Percentiles rank a stretch among this genome's conserved stretches.
Evolutionary conservation across 2,329 filamentous ascomycete species (phyloP).

Genomic region (Fusarium sp.): DNA sequence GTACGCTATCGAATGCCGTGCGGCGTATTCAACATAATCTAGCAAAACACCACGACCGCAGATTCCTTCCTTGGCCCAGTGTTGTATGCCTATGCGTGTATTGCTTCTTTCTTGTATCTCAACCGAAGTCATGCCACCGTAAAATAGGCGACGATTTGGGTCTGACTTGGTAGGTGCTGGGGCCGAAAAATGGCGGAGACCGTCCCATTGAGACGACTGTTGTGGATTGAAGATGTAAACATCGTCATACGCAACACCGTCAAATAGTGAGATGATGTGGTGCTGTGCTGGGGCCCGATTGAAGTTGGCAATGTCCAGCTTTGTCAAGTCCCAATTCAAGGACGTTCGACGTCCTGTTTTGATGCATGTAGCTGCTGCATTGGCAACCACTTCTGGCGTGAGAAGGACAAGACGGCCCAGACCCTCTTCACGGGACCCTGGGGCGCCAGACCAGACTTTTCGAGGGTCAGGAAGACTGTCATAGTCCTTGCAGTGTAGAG

Average conservation of each 20-base stretch:
- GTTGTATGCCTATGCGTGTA: neutral
- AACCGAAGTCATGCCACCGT: slow-evolving; percentile 1
- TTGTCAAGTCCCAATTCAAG: slow-evolving; percentile 1
- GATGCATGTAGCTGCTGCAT: slow-evolving; percentile 1
- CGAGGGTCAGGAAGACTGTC: neutral
- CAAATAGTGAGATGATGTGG: neutral
- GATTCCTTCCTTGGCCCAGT: slow-evolving; percentile 7
- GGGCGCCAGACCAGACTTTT: neutral
- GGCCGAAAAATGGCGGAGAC: slow-evolving; percentile 4
- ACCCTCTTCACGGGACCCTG: slow-evolving; percentile 4
- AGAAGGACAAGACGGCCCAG: neutral
- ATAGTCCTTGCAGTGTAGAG: neutral
- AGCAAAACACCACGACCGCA: slow-evolving; percentile 3
- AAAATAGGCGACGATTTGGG: neutral
- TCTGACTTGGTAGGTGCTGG: neutral
- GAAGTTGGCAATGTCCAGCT: slow-evolving; percentile 1
- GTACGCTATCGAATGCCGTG: neutral
- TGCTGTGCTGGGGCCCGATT: slow-evolving; percentile 7
- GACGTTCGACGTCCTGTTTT: slow-evolving; percentile 5
- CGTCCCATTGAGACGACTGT: slow-evolving; percentile 10
- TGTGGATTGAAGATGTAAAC: slow-evolving; percentile 11
- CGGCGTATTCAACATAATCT: slow-evolving; percentile 2
- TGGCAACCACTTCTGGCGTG: slow-evolving; percentile 2
- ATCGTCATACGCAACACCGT: slow-evolving; percentile 4
- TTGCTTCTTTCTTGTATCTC: slow-evolving; percentile 6